Evolutionary conservation across 2,329 filamentous ascomycete species (phyloP).

Genomic region (Orbilia brochopaga): DNA sequence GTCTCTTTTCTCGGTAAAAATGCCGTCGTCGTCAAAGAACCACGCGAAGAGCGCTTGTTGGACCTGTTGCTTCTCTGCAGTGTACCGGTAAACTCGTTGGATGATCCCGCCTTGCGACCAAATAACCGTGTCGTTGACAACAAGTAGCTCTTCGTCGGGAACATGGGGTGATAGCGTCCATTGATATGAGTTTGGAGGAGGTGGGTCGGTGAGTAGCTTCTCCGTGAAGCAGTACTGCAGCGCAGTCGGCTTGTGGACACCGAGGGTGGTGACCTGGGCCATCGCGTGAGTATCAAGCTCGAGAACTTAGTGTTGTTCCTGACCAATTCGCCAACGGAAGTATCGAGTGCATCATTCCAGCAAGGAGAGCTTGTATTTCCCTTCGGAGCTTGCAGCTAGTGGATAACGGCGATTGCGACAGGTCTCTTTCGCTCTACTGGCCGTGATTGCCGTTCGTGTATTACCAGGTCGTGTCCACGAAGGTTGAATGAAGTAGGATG

Average conservation of each 20-base stretch:
- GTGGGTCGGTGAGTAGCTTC: slow-evolving; percentile 72
- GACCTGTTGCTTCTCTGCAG: slow-evolving; percentile 83
- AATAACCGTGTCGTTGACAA: slow-evolving; percentile 76
- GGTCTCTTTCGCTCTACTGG: neutral
- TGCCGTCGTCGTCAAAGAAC: slow-evolving; percentile 65
- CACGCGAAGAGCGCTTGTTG: slow-evolving; percentile 84
- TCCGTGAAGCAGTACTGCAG: slow-evolving; percentile 83
- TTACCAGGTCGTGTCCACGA: neutral
- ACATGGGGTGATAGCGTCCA: slow-evolving; percentile 72
- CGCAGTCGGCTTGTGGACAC: slow-evolving; percentile 84
- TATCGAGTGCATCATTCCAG: slow-evolving; percentile 34
- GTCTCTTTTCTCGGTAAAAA: slow-evolving; percentile 51
- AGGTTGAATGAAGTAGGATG: slow-evolving; percentile 19
- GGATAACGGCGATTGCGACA: neutral
- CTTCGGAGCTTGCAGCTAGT: neutral
- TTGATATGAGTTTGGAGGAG: slow-evolving; percentile 70
- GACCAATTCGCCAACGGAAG: slow-evolving; percentile 12
- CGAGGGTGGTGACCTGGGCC: slow-evolving; percentile 89
- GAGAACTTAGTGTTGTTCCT: slow-evolving; percentile 18
- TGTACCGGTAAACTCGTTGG: slow-evolving; percentile 83
- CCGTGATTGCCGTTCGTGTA: neutral
- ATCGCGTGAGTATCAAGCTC: slow-evolving; percentile 62
- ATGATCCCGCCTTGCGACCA: slow-evolving; percentile 89
- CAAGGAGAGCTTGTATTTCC: neutral
- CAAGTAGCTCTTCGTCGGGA: slow-evolving; percentile 78